Percentiles rank a stretch among this genome's conserved stretches.
phyloP scores from a whole-genome alignment of 192 early-diverging fungal genomes.

The Kappamyces sp. region DNA sequence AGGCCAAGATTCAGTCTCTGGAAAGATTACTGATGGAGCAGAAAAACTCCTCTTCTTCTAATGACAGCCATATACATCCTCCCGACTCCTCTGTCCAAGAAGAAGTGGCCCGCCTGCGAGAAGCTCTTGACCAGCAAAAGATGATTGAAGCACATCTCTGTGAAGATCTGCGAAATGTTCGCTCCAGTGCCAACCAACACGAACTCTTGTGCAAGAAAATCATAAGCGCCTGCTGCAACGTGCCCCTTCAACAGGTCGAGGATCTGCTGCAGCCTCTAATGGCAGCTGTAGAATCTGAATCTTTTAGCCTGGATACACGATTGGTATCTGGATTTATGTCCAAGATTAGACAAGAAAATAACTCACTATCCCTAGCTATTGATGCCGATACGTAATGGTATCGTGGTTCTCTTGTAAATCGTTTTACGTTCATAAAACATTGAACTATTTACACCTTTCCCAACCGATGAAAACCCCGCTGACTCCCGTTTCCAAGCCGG shows the following conservation, averaged over 20 bases:
- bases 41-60: constrained; percentile 11
- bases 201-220: constrained; percentile 78
- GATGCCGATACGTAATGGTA: background rate
- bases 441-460: background rate
- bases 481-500: background rate
- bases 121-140: constrained; percentile 23
- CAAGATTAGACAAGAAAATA: constrained; percentile 7
- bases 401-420: background rate
- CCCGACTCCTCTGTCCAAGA: background rate
- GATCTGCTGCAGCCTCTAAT: constrained; percentile 67
- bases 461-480: background rate
- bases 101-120: constrained; percentile 10
- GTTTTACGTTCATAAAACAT: background rate
- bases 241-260: constrained; percentile 72
- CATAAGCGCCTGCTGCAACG: constrained; percentile 79
- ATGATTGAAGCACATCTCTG: constrained; percentile 19
- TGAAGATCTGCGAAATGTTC: constrained; percentile 51
- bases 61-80: background rate
- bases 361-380: too few relatives aligned
- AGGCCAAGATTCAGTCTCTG: constrained; percentile 26
- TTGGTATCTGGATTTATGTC: constrained; percentile 32
- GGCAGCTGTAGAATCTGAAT: constrained; percentile 71
- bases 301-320: constrained; percentile 25
- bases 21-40: constrained; percentile 32
- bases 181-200: constrained; percentile 49